Conservation (phyloP, 148 eudicot species). For the Nyssa sinensis region DNA sequence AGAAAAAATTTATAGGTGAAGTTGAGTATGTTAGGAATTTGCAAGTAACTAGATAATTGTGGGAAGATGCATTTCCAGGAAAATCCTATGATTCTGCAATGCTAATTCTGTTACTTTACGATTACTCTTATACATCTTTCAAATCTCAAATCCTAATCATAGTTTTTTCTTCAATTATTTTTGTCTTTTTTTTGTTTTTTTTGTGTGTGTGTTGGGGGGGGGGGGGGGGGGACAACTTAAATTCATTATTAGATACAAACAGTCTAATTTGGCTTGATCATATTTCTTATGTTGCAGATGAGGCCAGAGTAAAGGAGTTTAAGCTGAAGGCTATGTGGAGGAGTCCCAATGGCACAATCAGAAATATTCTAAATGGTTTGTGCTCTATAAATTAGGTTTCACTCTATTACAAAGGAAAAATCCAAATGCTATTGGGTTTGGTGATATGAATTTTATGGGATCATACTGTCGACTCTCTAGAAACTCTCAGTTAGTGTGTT, state of each 20-base stretch:
- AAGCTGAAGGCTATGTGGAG: conserved; percentile 76
- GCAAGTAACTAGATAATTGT: no score
- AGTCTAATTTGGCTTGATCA: conserved; percentile 4
- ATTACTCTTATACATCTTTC: no score
- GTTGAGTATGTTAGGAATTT: no score
- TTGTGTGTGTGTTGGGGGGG: no score
- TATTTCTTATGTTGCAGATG: conserved; percentile 46
- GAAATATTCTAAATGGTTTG: conserved; percentile 69
- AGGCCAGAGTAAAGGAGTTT: conserved; percentile 66
- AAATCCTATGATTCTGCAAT: no score
- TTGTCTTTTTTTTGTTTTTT: no score
- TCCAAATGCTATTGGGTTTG: neutral
- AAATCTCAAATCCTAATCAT: no score
- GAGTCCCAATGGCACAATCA: conserved; percentile 83
- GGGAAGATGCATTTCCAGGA: no score
- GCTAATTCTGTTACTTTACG: no score
- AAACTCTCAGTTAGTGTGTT: neutral
- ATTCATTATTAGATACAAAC: neutral
- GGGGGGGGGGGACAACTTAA: no score
- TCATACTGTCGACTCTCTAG: neutral
- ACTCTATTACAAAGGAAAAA: neutral
- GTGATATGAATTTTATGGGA: neutral
- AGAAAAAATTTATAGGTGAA: no score
- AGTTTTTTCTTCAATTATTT: no score
- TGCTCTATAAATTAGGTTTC: conserved; percentile 8